Conservation (phyloP, 2,329 filamentous ascomycete species). For the Exserohilum rostratum region DNA sequence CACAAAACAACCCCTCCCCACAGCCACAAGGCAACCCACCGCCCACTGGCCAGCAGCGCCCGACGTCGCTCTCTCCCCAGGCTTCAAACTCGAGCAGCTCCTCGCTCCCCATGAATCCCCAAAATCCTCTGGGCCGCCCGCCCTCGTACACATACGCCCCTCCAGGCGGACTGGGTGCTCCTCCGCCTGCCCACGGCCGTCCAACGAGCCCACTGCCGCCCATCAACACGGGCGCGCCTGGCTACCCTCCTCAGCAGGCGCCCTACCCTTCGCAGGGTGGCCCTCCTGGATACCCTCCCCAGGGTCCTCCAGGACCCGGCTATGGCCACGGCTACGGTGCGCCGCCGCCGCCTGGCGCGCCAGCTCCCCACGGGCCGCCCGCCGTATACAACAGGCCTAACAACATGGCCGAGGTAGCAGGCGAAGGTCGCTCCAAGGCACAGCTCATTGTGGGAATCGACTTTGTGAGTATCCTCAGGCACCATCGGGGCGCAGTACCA, state of each 20-base stretch:
- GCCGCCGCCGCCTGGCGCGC: constrained; percentile 34
- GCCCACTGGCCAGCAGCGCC: constrained; percentile 47
- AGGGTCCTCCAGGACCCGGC: constrained; percentile 36
- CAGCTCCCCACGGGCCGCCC: constrained; percentile 41
- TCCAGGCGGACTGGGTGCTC: constrained; percentile 45
- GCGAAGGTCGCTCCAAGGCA: constrained; percentile 86
- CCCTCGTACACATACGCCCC: constrained; percentile 67
- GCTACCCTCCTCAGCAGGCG: constrained; percentile 51
- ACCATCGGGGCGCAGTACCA: constrained; percentile 43
- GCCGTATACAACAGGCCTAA: constrained; percentile 40
- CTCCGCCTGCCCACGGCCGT: constrained; percentile 50
- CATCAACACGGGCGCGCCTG: constrained; percentile 59
- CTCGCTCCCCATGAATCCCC: constrained; percentile 60
- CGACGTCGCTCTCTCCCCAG: constrained; percentile 49
- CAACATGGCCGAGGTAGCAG: constrained; percentile 73
- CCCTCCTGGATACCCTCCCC: constrained; percentile 50
- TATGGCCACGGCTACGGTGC: constrained; percentile 40
- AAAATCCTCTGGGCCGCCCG: constrained; percentile 63
- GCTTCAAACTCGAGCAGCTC: constrained; percentile 48
- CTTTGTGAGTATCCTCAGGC: constrained; percentile 68
- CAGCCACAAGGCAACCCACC: constrained; percentile 41
- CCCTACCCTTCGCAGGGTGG: constrained; percentile 49
- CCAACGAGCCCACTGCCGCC: constrained; percentile 62
- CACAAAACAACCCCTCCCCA: constrained; percentile 53
- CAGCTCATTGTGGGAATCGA: constrained; percentile 99